phyloP scores from a whole-genome alignment of 139 green algal genomes.

The Coelastrella sp. region DNA sequence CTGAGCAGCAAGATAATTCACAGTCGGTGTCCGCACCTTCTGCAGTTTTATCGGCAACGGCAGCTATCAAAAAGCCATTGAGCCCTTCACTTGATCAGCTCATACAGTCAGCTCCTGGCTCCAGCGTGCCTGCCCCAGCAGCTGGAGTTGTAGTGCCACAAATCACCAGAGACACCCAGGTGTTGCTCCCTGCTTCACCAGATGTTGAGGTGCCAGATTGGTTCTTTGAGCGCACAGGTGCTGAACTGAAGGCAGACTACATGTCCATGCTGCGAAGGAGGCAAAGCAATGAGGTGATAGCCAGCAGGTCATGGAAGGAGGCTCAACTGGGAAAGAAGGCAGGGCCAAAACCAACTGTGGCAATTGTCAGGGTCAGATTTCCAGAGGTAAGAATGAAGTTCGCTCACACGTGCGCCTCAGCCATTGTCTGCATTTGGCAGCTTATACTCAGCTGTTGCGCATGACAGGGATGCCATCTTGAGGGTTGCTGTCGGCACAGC shows the following conservation, averaged over 20 bases:
- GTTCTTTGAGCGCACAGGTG: constrained; percentile 77
- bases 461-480: too few species aligned
- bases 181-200: constrained; percentile 70
- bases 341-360: constrained; percentile 13
- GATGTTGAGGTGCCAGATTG: constrained; percentile 73
- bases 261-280: constrained; percentile 29
- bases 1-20: background rate
- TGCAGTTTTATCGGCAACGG: too few species aligned
- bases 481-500: too few species aligned
- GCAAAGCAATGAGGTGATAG: constrained; percentile 51
- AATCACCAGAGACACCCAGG: constrained; percentile 42
- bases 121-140: background rate
- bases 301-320: constrained; percentile 67
- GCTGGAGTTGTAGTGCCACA: background rate
- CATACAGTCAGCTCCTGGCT: background rate
- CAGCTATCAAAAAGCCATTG: background rate
- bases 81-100: background rate
- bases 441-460: background rate
- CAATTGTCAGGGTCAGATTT: constrained; percentile 68
- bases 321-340: constrained; percentile 40
- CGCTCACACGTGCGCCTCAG: background rate
- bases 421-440: background rate
- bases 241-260: constrained; percentile 76
- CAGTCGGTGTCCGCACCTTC: background rate
- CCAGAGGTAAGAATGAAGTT: constrained; percentile 61